Evolutionary conservation across 2,329 filamentous ascomycete species (phyloP).

Genomic region (Penicillium sp.): DNA sequence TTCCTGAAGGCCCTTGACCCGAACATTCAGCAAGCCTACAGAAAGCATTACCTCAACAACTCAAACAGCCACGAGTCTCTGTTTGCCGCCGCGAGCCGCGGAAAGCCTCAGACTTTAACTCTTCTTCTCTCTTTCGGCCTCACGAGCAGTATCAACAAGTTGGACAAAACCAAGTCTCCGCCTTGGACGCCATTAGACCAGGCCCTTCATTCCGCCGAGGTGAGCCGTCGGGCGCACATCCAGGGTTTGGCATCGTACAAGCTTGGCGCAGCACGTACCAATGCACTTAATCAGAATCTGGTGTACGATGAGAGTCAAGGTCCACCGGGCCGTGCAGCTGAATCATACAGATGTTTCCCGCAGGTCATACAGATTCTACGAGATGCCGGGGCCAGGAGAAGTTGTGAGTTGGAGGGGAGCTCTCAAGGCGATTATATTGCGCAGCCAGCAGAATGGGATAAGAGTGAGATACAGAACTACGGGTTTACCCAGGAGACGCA

Average conservation of each 20-base stretch:
- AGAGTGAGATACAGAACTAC: conserved; percentile 17
- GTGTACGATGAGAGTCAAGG: conserved; percentile 23
- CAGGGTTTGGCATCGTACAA: conserved; percentile 23
- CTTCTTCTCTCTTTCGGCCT: conserved; percentile 29
- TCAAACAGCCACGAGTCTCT: conserved; percentile 16
- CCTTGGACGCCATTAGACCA: conserved; percentile 23
- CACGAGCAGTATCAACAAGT: conserved; percentile 17
- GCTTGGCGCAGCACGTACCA: conserved; percentile 12
- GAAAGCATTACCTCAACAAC: conserved; percentile 20
- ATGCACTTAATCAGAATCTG: conserved; percentile 18
- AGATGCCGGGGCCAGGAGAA: conserved; percentile 22
- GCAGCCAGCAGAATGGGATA: conserved; percentile 26
- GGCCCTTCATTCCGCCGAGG: conserved; percentile 22
- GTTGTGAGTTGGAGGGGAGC: conserved; percentile 19
- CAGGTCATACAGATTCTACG: conserved; percentile 23
- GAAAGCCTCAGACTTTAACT: conserved; percentile 17
- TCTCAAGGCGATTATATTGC: conserved; percentile 12
- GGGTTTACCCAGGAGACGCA: conserved; percentile 25
- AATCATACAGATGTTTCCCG: conserved; percentile 20
- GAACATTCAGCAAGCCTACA: conserved; percentile 18
- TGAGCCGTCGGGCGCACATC: conserved; percentile 25
- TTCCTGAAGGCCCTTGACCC: conserved; percentile 19
- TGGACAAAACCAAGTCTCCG: conserved; percentile 10
- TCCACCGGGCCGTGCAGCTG: conserved; percentile 21
- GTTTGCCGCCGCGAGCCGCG: conserved; percentile 20